These are phyloP conservation scores for Emericellopsis terricola DNA, from an alignment of 495 filamentous ascomycete species.

Conservation along the genomic window DNA sequence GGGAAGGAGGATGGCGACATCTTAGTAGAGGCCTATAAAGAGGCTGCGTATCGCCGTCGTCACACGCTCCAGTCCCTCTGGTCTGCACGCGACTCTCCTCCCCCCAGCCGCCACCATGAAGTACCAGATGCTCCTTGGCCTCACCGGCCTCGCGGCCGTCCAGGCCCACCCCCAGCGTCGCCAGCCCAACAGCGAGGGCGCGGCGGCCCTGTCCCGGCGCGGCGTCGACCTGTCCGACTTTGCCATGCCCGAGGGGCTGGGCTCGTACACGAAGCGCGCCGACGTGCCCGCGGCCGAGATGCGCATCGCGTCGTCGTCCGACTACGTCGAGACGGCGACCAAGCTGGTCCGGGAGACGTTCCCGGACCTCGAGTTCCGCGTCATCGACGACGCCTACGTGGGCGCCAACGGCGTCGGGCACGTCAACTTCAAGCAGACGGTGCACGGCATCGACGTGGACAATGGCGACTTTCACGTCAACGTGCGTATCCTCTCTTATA, in stretches of 20 bases:
- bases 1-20: no score
- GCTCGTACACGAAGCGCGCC: conserved; percentile 10
- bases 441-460: conserved; percentile 32
- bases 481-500: conserved; percentile 11
- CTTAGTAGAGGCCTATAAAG: no score
- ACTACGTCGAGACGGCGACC: conserved; percentile 16
- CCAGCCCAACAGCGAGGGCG: conserved; percentile 8
- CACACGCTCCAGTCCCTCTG: neutral
- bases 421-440: conserved; percentile 35
- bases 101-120: conserved; percentile 8
- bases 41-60: no score
- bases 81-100: no score
- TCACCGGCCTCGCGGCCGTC: conserved; percentile 10
- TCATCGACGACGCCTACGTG: conserved; percentile 25
- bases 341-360: conserved; percentile 12
- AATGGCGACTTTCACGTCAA: conserved; percentile 40
- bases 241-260: conserved; percentile 11
- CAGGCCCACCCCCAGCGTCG: conserved; percentile 9
- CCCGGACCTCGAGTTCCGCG: conserved; percentile 16
- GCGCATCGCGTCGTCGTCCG: conserved; percentile 6
- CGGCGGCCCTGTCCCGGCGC: conserved; percentile 11
- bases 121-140: conserved; percentile 15
- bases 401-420: conserved; percentile 29
- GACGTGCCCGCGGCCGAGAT: neutral
- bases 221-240: conserved; percentile 15